A percentile compares a stretch with the other conserved stretches of the same genome.
Conservation (phyloP, 2,329 filamentous ascomycete species). For the Trichophyton equinum region DNA sequence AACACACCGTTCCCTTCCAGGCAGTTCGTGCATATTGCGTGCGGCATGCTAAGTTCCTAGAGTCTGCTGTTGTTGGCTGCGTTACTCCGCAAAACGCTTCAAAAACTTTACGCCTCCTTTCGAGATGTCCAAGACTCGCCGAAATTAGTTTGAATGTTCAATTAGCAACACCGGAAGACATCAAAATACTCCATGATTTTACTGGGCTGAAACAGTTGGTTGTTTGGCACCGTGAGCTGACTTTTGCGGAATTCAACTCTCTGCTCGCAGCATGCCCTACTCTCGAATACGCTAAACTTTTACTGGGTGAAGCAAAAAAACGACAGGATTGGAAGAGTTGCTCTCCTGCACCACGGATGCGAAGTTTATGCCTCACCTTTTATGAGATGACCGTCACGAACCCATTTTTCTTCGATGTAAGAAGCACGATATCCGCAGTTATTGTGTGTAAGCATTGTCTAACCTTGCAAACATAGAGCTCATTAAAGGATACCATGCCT, state of each 20-base stretch:
- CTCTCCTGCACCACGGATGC: background rate
- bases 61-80: conserved; percentile 17
- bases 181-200: background rate
- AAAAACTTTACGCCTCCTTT: conserved; percentile 14
- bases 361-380: background rate
- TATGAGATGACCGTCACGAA: background rate
- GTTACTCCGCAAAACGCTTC: conserved; percentile 20
- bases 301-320: background rate
- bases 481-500: background rate
- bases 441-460: background rate
- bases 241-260: background rate
- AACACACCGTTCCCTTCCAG: conserved; percentile 27
- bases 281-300: background rate
- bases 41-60: conserved; percentile 24
- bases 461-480: background rate
- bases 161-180: background rate
- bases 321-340: background rate
- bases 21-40: conserved; percentile 26
- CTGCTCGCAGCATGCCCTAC: background rate
- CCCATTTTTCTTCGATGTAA: background rate
- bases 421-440: background rate
- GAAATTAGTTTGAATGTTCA: conserved; percentile 18
- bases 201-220: background rate
- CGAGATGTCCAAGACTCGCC: conserved; percentile 22
- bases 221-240: background rate